Base-by-base conservation (phyloP, 2,329 filamentous ascomycete species). In the Ophiostoma ulmi region DNA sequence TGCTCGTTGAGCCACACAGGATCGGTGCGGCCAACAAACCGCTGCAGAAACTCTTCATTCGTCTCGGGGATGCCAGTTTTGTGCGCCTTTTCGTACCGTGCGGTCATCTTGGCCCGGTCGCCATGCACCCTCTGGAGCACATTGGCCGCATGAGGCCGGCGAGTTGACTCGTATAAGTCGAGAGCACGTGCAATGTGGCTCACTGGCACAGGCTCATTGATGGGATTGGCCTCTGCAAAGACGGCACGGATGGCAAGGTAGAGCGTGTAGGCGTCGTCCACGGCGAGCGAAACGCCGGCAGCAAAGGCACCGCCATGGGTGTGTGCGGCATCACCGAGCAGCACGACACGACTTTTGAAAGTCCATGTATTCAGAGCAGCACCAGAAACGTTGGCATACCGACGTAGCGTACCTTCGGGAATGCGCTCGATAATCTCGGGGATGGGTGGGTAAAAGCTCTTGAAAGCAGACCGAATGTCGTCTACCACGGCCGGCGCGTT, bases 211-310 rank as follows among this genome's bases (percentile, higher is more conserved):
- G 52, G 52, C 10, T 26, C 52, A 26, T 17, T 26, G 5, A 58
- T 6, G 52, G 52, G 52, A 10, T 58, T 26, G n/a, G 52, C 52
- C n/a, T 58, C 52, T 26, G 52, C n/a, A 26, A 26, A 58, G 13
- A 58, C 52, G 4, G 52, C 52, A 11, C 52, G 52, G 52, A 58
- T 58, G 52, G 52, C 52, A 13, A 58, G 52, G n/a, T 58, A 58
- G 52, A 58, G 52, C 52, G 52, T 58, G 13, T 58, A 58, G 22
- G 52, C 52, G 11, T 58, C n/a, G 48, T 72, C 71, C 36, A 72
- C 64, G 8, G 71, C 71, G 7, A 72, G 67, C 35, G 71, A 72
- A 39, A 72, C 44, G 1, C 71, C 71, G 22, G 52, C 52, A 4
- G 22, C 52, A 26, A 58, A 58, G 52, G 52, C 52, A 58, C 52